Conservation (phyloP, 768 basidiomycete genomes). For the Collybia sordida region DNA sequence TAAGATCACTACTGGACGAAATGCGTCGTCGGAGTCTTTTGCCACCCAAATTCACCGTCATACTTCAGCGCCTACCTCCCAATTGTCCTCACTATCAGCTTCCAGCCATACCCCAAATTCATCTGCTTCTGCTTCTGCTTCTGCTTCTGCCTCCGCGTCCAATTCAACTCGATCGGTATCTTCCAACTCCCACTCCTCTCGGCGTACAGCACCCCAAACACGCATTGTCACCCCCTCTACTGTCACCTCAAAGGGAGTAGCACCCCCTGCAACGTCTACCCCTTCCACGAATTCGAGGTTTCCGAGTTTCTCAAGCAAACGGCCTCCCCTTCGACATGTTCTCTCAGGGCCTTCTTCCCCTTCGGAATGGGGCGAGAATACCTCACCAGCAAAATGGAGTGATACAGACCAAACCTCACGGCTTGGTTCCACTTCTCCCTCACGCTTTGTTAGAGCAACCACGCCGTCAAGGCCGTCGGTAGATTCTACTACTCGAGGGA, state of each 20-base stretch:
- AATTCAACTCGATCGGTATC: background rate
- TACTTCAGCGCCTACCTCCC: slow-evolving; percentile 9
- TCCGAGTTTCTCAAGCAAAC: background rate
- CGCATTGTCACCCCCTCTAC: slow-evolving; percentile 1
- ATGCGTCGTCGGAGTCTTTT: background rate
- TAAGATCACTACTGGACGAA: background rate
- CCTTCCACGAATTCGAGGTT: background rate
- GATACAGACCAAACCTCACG: background rate
- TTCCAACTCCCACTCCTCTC: slow-evolving; percentile 10
- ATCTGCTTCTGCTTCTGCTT: background rate
- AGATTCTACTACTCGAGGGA: slow-evolving; percentile 4
- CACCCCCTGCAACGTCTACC: slow-evolving; percentile 2
- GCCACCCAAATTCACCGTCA: background rate
- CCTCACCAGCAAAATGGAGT: no score
- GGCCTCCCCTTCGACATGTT: background rate
- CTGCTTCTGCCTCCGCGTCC: slow-evolving; percentile 11
- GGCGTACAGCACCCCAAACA: slow-evolving; percentile 5
- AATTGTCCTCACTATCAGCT: slow-evolving; percentile 1
- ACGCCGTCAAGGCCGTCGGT: slow-evolving; percentile 1
- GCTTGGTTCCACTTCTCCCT: background rate
- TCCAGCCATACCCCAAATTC: slow-evolving; percentile 1
- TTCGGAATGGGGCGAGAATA: slow-evolving; percentile 3
- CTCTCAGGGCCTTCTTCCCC: background rate
- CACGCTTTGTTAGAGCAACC: background rate
- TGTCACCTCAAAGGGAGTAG: background rate